Conservation (phyloP, 2,329 filamentous ascomycete species). For the Pseudogymnoascus sp. region DNA sequence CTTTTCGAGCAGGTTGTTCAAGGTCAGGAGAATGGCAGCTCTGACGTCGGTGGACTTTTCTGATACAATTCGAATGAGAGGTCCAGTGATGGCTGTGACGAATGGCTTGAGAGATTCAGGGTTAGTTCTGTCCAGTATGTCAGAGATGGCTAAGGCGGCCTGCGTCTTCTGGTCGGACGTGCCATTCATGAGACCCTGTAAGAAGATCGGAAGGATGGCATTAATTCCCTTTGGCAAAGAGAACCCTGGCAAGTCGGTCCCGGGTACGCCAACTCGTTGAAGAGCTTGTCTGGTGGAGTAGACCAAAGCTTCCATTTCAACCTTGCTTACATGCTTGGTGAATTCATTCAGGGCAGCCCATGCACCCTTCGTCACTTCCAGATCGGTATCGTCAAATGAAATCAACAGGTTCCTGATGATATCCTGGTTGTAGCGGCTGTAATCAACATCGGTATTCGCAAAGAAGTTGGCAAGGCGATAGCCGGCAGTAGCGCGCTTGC, state of each 20-base stretch:
- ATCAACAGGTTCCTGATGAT: constrained; percentile 84
- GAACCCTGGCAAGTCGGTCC: constrained; percentile 80
- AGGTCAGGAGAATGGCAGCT: constrained; percentile 82
- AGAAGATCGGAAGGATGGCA: constrained; percentile 89
- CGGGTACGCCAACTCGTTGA: constrained; percentile 79
- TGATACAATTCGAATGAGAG: constrained; percentile 93
- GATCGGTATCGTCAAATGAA: constrained; percentile 82
- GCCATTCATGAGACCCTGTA: constrained; percentile 97
- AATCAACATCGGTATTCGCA: constrained; percentile 69
- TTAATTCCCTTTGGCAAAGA: constrained; percentile 91
- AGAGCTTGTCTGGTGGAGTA: constrained; percentile 78
- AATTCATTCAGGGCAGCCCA: constrained; percentile 83
- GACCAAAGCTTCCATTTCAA: constrained; percentile 94
- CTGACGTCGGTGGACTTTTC: constrained; percentile 95
- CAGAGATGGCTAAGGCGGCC: constrained; percentile 85
- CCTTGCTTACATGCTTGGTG: constrained; percentile 84
- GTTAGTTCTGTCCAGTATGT: constrained; percentile 88
- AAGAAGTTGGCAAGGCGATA: constrained; percentile 83
- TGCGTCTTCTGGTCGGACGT: constrained; percentile 86
- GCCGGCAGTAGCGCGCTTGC: constrained; percentile 68
- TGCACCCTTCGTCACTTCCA: constrained; percentile 76
- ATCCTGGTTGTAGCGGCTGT: constrained; percentile 92
- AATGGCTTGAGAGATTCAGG: constrained; percentile 84
- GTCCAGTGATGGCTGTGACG: constrained; percentile 95
- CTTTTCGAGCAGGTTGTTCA: constrained; percentile 94